phyloP scores from a whole-genome alignment of 2,329 filamentous ascomycete genomes.

The Lachnellula willkommii region DNA sequence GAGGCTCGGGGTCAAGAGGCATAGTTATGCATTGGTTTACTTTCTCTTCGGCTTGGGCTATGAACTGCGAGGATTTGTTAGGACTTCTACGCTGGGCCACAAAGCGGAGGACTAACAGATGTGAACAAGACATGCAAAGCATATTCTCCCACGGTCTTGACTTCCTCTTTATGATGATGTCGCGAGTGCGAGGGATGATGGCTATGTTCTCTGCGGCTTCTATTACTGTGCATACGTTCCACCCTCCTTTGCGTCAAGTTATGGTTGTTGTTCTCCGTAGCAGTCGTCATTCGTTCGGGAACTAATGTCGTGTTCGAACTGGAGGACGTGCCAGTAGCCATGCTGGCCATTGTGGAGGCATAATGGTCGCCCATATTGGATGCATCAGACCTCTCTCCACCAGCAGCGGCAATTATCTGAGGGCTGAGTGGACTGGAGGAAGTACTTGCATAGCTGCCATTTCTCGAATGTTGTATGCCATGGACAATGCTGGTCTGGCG shows the following conservation, averaged over 20 bases:
- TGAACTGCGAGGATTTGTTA: constrained; percentile 57
- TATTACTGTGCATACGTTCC: constrained; percentile 60
- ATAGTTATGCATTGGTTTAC: constrained; percentile 81
- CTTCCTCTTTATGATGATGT: constrained; percentile 63
- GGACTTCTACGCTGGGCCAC: background rate
- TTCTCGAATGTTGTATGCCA: constrained; percentile 87
- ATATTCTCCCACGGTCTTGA: constrained; percentile 96
- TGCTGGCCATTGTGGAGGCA: constrained; percentile 23
- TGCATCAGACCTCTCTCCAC: constrained; percentile 32
- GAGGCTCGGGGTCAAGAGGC: constrained; percentile 72
- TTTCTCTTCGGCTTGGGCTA: constrained; percentile 93
- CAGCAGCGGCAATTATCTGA: constrained; percentile 71
- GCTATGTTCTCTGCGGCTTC: constrained; percentile 66
- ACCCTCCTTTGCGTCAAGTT: constrained; percentile 47
- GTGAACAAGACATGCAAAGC: constrained; percentile 95
- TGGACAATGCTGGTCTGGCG: constrained; percentile 96
- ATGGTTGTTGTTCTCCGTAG: constrained; percentile 40
- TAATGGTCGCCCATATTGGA: constrained; percentile 29
- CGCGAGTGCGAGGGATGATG: constrained; percentile 62
- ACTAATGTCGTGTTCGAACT: constrained; percentile 27
- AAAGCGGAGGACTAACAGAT: constrained; percentile 51
- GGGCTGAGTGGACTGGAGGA: constrained; percentile 82
- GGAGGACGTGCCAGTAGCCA: constrained; percentile 26
- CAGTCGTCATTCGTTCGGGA: constrained; percentile 35
- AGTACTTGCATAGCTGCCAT: constrained; percentile 78